Evolutionary conservation across 2,329 filamentous ascomycete species (phyloP), one percentile per base, ranked within the genome.

Genomic region (Neopestalotiopsis rosae): DNA sequence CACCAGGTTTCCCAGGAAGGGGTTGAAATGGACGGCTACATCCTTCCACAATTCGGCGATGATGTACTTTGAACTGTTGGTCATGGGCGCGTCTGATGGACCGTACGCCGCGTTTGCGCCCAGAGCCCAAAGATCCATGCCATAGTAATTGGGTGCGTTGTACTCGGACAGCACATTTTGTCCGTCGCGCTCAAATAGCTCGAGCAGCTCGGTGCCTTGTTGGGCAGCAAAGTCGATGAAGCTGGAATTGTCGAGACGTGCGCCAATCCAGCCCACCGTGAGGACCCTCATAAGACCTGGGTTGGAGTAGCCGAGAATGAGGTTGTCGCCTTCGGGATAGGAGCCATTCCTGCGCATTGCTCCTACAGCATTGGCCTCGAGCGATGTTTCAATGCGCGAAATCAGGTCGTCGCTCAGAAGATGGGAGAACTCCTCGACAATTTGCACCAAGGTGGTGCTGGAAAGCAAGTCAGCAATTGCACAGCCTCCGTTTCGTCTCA

Each of bases 111-210:
- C 78, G 61, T 78, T 80, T 5, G 79, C 78, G 0, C 76, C 80
- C 4, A 85, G 75, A 0, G 80, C 81, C 77, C 79, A 83, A 42
- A 79, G 71, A 68, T 82, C 81, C 71, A 82, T 79, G 45, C 81
- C 81, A 59, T 82, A 82, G 72, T 82, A 82, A 1, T 78, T 82
- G 2, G 81, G 80, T 3, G 79, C 76, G 45, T 82, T 82, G 71
- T 82, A 82, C 69, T 83, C 81, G 17, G 75, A 77, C 1, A 82
- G 71, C 7, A 77, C 67, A 57, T 72, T 57, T 63, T 71, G 70
- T 0, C 70, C 71, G 30, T 69, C 70, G 30, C 69, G 45, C 49
- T 71, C 56, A 73, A 81, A 81, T 3, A 81, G 73, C 42, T 75
- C 71, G 1, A 79, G 70, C 0, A 76, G 72, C 13, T 75, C 72